Evolutionary conservation across 2,329 filamentous ascomycete genomes (phyloP).

Genomic region (Cryphonectria naterciae): DNA sequence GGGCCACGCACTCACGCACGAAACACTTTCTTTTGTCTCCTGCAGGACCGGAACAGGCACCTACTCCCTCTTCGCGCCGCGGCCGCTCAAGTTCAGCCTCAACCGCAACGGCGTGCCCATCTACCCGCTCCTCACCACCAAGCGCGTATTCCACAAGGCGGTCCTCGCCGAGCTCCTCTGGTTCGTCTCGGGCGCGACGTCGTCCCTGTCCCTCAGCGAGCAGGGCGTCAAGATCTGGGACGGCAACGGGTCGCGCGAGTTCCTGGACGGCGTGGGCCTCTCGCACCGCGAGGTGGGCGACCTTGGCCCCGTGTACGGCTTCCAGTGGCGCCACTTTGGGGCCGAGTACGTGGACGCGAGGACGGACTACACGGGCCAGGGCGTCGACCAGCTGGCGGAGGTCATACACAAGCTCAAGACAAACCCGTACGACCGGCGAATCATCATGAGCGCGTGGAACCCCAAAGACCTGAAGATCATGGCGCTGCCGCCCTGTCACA

Average conservation of each 20-base stretch:
- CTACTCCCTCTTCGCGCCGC: conserved; percentile 83
- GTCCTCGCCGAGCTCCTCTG: conserved; percentile 92
- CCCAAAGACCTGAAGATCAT: conserved; percentile 82
- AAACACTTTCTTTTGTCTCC: not conserved
- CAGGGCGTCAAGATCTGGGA: conserved; percentile 97
- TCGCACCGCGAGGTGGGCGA: conserved; percentile 83
- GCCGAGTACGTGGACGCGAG: conserved; percentile 81
- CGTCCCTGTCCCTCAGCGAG: conserved; percentile 73
- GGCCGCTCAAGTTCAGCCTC: conserved; percentile 84
- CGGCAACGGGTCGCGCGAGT: conserved; percentile 89
- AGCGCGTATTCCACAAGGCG: conserved; percentile 90
- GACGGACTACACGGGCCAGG: conserved; percentile 83
- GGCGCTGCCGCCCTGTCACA: conserved; percentile 93
- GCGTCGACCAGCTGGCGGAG: conserved; percentile 90
- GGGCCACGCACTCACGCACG: not conserved
- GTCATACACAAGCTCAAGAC: conserved; percentile 84
- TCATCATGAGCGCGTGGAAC: conserved; percentile 95
- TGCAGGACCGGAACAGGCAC: conserved; percentile 92
- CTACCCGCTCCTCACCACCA: conserved; percentile 93
- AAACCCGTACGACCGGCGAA: conserved; percentile 85
- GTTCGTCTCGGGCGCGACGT: conserved; percentile 88
- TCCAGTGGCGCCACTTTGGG: conserved; percentile 98
- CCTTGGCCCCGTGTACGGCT: conserved; percentile 93
- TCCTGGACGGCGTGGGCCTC: conserved; percentile 84
- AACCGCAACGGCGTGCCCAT: conserved; percentile 65